A percentile compares a stretch with the other conserved stretches of the same genome.
These are phyloP conservation scores for Canna indica DNA, from an alignment of 176 grass and related monocot species.

Conservation along the genomic window DNA sequence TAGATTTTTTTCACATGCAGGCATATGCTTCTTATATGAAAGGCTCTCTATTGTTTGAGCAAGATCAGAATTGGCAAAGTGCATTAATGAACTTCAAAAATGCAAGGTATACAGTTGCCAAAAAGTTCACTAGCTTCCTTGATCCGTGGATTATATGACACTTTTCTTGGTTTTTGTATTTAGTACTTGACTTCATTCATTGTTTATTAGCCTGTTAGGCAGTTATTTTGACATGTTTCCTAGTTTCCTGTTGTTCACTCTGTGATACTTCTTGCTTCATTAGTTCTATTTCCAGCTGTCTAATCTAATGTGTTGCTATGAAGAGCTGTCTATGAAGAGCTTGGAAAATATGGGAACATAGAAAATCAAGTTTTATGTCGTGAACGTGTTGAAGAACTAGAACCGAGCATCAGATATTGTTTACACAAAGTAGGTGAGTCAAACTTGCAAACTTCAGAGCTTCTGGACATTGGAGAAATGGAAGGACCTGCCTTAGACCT, in stretches of 20 bases:
- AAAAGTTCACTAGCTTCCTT: slow-evolving; percentile 9
- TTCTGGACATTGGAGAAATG: slow-evolving; percentile 65
- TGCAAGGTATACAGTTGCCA: slow-evolving; percentile 46
- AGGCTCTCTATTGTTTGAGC: slow-evolving; percentile 86
- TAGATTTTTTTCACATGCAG: slow-evolving; percentile 23
- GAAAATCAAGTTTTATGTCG: slow-evolving; percentile 94
- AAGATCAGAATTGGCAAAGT: slow-evolving; percentile 90
- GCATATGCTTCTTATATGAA: slow-evolving; percentile 99
- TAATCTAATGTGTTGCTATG: slow-evolving; percentile 5
- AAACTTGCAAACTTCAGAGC: slow-evolving; percentile 73
- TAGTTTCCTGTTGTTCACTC: not conserved
- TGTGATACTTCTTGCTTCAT: not conserved
- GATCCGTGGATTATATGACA: not conserved
- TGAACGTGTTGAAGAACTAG: slow-evolving; percentile 86
- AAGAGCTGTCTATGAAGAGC: slow-evolving; percentile 88
- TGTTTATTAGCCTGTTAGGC: not conserved
- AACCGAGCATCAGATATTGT: slow-evolving; percentile 96
- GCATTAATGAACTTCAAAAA: slow-evolving; percentile 93
- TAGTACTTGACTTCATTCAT: not conserved
- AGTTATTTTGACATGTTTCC: not conserved
- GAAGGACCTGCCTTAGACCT: slow-evolving; percentile 86
- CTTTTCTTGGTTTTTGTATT: slow-evolving; percentile 1
- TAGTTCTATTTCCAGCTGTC: not conserved
- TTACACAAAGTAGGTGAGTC: slow-evolving; percentile 87
- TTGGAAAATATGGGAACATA: slow-evolving; percentile 85